Conservation (phyloP, 352 stramenopile species). For the Pythium sukuiense region DNA sequence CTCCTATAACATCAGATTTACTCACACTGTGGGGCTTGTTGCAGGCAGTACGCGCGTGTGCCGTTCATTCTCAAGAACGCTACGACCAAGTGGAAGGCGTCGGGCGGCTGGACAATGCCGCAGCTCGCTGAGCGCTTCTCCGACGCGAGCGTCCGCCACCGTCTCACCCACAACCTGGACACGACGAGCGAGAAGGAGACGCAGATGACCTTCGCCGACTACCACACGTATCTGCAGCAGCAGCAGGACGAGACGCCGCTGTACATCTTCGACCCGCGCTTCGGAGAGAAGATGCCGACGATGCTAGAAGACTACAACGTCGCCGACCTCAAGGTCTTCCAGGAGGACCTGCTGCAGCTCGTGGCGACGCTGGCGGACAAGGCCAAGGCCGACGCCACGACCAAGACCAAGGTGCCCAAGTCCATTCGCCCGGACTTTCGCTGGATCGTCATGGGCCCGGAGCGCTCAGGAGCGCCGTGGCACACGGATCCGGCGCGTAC, state of each 20-base stretch:
- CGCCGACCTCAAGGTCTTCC: conserved; percentile 65
- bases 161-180: conserved; percentile 85
- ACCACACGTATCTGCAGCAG: conserved; percentile 53
- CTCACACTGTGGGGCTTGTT: conserved; percentile 5
- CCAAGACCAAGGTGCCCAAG: conserved; percentile 37
- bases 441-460: conserved; percentile 82
- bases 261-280: conserved; percentile 86
- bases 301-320: conserved; percentile 72
- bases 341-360: conserved; percentile 63
- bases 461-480: conserved; percentile 91
- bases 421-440: conserved; percentile 66
- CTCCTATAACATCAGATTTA: no score
- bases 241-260: conserved; percentile 85
- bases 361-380: conserved; percentile 15
- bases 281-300: conserved; percentile 79
- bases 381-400: conserved; percentile 27
- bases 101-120: conserved; percentile 70
- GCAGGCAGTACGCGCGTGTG: conserved; percentile 61
- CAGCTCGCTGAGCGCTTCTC: conserved; percentile 56
- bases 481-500: conserved; percentile 95
- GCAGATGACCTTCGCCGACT: conserved; percentile 81
- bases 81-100: conserved; percentile 73
- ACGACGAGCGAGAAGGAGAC: conserved; percentile 55
- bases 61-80: conserved; percentile 78
- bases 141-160: conserved; percentile 51